phyloP scores from a whole-genome alignment of 2,329 filamentous ascomycete genomes.

The Aspergillus ochraceoroseus region DNA sequence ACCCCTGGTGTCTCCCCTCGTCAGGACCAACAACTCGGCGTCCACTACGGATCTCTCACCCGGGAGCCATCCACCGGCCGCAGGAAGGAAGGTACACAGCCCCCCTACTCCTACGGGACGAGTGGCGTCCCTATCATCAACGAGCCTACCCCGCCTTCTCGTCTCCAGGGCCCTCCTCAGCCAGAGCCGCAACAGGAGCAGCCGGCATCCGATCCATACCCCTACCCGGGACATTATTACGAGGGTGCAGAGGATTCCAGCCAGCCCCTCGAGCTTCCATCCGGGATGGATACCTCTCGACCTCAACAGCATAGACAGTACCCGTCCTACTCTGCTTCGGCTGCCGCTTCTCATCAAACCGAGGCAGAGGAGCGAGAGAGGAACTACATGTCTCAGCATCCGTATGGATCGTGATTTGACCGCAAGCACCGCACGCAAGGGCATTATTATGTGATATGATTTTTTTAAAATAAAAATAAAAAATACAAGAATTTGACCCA shows the following conservation, averaged over 20 bases:
- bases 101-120: slow-evolving; percentile 18
- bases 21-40: slow-evolving; percentile 23
- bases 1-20: slow-evolving; percentile 25
- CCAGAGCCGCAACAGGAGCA: not conserved
- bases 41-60: slow-evolving; percentile 27
- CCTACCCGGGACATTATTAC: slow-evolving; percentile 15
- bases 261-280: slow-evolving; percentile 18
- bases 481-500: too few relatives aligned
- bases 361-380: not conserved
- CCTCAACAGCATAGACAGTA: slow-evolving; percentile 2
- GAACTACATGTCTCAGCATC: slow-evolving; percentile 1
- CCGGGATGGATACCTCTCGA: slow-evolving; percentile 9
- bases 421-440: too few relatives aligned
- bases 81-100: slow-evolving; percentile 29
- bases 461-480: too few relatives aligned
- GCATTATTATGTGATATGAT: slow-evolving; percentile 1
- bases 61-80: slow-evolving; percentile 41
- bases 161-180: slow-evolving; percentile 14
- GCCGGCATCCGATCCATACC: slow-evolving; percentile 5
- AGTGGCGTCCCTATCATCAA: slow-evolving; percentile 27
- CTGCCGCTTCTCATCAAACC: slow-evolving; percentile 1
- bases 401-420: not conserved
- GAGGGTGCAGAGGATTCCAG: slow-evolving; percentile 12
- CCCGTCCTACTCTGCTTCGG: slow-evolving; percentile 4
- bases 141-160: slow-evolving; percentile 23